phyloP scores from a whole-genome alignment of 805 yeast genomes.

The Cyberlindnera sargentensis region DNA sequence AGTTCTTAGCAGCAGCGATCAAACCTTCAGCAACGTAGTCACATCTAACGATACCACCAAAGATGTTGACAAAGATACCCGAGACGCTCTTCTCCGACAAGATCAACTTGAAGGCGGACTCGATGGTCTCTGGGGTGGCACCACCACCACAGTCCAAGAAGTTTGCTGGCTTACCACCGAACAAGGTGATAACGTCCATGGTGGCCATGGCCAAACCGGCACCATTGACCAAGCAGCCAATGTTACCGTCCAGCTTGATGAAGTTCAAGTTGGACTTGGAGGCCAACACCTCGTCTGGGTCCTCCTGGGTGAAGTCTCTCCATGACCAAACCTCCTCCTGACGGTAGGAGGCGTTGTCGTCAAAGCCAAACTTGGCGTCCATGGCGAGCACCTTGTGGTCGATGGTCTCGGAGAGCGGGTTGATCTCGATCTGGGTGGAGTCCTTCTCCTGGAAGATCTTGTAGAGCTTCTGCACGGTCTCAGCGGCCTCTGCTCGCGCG shows the following conservation, averaged over 20 bases:
- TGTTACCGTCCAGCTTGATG: conserved; percentile 96
- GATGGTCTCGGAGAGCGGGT: conserved; percentile 91
- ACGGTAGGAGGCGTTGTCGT: conserved; percentile 92
- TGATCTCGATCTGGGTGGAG: conserved; percentile 97
- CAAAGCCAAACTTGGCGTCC: conserved; percentile 99
- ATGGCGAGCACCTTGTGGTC: conserved; percentile 90
- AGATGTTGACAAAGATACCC: conserved; percentile 96
- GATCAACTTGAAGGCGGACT: conserved; percentile 91
- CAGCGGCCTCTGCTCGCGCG: conserved; percentile 82
- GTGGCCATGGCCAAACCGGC: conserved; percentile 99
- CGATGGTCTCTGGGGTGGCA: conserved; percentile 97
- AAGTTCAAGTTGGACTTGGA: conserved; percentile 86
- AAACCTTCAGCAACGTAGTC: conserved; percentile 98
- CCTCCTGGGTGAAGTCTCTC: conserved; percentile 98
- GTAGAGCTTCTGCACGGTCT: conserved; percentile 79
- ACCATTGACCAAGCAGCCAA: conserved; percentile 98
- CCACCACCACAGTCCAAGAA: conserved; percentile 99
- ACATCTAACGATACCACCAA: conserved; percentile 99
- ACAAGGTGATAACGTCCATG: conserved; percentile 96
- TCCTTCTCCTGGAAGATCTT: conserved; percentile 85
- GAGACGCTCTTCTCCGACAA: conserved; percentile 82
- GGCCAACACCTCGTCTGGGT: conserved; percentile 94
- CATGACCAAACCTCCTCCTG: conserved; percentile 91
- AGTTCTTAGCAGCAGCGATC: conserved; percentile 88
- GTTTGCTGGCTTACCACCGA: conserved; percentile 99